Base-by-base conservation (phyloP, 345 rosid genomes). In the Murraya koenigii region DNA sequence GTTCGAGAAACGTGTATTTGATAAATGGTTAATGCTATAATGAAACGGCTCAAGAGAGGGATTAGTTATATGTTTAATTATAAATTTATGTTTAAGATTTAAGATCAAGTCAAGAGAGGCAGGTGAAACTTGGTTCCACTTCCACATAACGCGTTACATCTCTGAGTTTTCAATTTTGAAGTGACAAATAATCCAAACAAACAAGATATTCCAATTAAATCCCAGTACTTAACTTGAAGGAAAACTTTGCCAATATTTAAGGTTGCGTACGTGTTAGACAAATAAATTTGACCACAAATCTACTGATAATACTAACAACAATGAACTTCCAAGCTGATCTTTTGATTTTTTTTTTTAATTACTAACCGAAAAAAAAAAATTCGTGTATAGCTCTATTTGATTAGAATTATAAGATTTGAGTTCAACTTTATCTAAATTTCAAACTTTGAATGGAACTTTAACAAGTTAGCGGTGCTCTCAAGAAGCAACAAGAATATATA, bases 91-190 rank as follows among this genome's bases (percentile, higher is more conserved):
- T 44, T 25, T 26, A 25, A n/a, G 25, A 68, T 10, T 17, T 52
- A 30, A 23, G 25, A 71, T 20, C 10, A 49, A 69, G 80, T 81
- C 83, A 71, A 72, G 38, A 49, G 77, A 84, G 54, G 81, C 74
- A 77, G 85, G 75, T 79, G 74, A 62, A 58, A 28, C 66, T 47
- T 1, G 25, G 58, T 65, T 67, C 38, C 63, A 72, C 65, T 70
- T 52, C 38, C 68, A 72, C 52, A 58, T 22, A 67, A 58, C 36
- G 10, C 61, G 35, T 32, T 41, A 7, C 32, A 74, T 38, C 66
- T 54, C 47, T 66, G 52, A 49, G 22, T 49, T 17, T 49, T 49
- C 55, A 36, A 47, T 73, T 36, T 17, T 67, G 62, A 71, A 22
- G 23, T 15, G 55, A 61, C 10, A 66, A 55, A 55, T 75, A 74